These are phyloP conservation scores for Pseudogymnoascus sp. DNA, from an alignment of 2,329 filamentous ascomycete genomes.

Conservation along the genomic window DNA sequence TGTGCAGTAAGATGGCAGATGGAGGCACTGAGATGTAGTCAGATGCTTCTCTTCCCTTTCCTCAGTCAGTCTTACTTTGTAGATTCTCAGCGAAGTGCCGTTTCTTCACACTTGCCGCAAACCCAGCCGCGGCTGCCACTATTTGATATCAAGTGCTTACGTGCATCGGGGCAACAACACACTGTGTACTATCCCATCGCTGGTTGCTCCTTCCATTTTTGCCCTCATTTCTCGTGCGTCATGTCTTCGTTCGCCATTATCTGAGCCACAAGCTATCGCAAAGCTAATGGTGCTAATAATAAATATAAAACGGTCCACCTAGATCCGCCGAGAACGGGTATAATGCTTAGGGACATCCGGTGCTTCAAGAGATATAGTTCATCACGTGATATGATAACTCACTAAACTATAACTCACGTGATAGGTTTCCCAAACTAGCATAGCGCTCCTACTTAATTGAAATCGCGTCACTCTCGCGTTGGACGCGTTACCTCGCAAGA, in stretches of 20 bases:
- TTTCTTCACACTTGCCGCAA: neutral
- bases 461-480: constrained; percentile 8
- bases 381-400: too few species aligned
- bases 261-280: too few species aligned
- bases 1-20: neutral
- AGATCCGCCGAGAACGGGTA: too few species aligned
- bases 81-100: neutral
- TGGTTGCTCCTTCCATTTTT: neutral
- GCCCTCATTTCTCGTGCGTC: neutral
- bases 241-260: too few species aligned
- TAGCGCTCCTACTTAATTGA: neutral
- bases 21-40: neutral
- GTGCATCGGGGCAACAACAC: neutral
- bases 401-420: too few species aligned
- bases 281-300: neutral
- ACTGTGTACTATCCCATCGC: neutral
- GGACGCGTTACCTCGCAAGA: constrained; percentile 2
- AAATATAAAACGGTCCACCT: neutral
- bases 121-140: neutral
- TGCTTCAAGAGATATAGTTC: too few species aligned
- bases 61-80: neutral
- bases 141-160: neutral
- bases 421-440: neutral
- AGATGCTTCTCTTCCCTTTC: neutral
- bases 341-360: too few species aligned